Conservation (phyloP, 306 rosid genomes). For the Quercus robur region DNA sequence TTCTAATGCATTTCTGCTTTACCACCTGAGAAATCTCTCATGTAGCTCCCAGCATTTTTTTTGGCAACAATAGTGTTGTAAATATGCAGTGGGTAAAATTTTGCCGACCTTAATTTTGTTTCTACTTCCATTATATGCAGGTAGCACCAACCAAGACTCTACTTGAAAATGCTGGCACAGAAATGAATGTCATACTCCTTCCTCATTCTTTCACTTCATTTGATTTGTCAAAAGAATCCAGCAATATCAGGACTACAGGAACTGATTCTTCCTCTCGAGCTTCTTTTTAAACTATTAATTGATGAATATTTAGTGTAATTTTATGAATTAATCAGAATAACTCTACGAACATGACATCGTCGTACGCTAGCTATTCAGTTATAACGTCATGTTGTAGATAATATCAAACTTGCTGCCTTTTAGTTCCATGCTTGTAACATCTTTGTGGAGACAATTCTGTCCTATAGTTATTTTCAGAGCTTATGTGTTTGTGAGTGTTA, state of each 20-base stretch:
- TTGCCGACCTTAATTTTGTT: not conserved
- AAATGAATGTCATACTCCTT: constrained; percentile 35
- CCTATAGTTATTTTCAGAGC: too few relatives aligned
- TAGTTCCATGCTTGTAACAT: not conserved
- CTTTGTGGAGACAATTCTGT: too few relatives aligned
- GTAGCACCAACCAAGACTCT: constrained; percentile 40
- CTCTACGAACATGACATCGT: not conserved
- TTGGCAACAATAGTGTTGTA: too few relatives aligned
- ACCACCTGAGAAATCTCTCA: not conserved
- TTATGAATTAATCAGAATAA: not conserved
- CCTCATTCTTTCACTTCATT: constrained; percentile 68
- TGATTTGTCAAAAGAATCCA: constrained; percentile 61
- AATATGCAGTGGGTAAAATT: too few relatives aligned
- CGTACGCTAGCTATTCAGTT: not conserved
- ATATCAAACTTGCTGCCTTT: not conserved
- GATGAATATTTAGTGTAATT: not conserved
- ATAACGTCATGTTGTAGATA: not conserved
- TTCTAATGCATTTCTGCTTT: not conserved
- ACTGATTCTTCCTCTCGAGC: constrained; percentile 35
- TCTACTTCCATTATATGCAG: constrained; percentile 33
- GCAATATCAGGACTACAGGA: constrained; percentile 36
- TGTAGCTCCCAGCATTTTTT: too few relatives aligned
- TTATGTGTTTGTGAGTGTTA: too few relatives aligned
- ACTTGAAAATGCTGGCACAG: constrained; percentile 49
- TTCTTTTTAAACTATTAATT: constrained; percentile 27